A percentile compares a stretch with the other conserved stretches of the same genome.
These are phyloP conservation scores for Penicillium sp. DNA, from an alignment of 2,329 filamentous ascomycete species.

Conservation along the genomic window DNA sequence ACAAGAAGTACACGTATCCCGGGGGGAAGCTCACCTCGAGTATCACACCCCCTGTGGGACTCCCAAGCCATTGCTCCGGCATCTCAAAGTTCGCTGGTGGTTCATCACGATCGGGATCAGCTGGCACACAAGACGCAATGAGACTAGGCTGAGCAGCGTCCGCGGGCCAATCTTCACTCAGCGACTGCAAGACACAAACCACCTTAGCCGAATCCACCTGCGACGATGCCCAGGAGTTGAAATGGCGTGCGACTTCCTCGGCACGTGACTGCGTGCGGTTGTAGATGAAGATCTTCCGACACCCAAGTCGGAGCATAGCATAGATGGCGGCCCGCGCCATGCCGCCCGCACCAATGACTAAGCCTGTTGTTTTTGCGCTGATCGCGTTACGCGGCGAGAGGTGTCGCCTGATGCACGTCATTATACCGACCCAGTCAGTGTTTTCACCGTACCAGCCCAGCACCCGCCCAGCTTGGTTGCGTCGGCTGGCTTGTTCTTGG, in stretches of 20 bases:
- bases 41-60: constrained; percentile 71
- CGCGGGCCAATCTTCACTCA: constrained; percentile 63
- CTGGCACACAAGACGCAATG: constrained; percentile 73
- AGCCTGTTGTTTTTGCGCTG: constrained; percentile 50
- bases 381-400: constrained; percentile 53
- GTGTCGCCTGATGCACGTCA: constrained; percentile 42
- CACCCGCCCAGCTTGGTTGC: constrained; percentile 43
- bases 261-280: constrained; percentile 70
- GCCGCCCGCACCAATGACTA: constrained; percentile 62
- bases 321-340: constrained; percentile 79
- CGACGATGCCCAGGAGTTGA: constrained; percentile 53
- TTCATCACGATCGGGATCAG: constrained; percentile 61
- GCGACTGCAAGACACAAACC: constrained; percentile 56
- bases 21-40: constrained; percentile 55
- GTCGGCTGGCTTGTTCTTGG: constrained; percentile 40
- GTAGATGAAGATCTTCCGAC: constrained; percentile 71
- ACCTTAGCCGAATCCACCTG: constrained; percentile 38
- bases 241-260: constrained; percentile 65
- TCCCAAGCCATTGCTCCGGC: constrained; percentile 67
- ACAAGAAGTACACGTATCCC: background rate
- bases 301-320: constrained; percentile 72
- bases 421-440: constrained; percentile 46
- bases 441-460: constrained; percentile 47
- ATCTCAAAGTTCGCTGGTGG: constrained; percentile 69
- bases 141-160: constrained; percentile 66